Evolutionary conservation across 306 rosid genomes (phyloP).

Genomic region (Rosa lucieae): DNA sequence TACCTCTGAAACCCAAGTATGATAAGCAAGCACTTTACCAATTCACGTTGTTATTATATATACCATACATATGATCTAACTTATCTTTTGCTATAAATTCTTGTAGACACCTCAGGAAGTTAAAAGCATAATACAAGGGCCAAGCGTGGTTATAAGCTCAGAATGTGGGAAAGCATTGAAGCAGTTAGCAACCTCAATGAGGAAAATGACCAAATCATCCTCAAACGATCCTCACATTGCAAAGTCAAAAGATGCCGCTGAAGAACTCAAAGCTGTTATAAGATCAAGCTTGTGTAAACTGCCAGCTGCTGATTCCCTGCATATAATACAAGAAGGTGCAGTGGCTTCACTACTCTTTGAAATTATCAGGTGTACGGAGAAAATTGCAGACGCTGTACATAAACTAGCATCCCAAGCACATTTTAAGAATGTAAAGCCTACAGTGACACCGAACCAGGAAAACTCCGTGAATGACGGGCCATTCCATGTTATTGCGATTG

Average conservation of each 20-base stretch:
- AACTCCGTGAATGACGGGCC: neutral
- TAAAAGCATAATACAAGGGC: constrained; percentile 3
- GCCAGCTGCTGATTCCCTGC: neutral
- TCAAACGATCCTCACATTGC: constrained; percentile 12
- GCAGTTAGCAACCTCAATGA: constrained; percentile 12
- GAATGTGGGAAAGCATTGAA: constrained; percentile 25
- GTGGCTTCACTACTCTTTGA: constrained; percentile 23
- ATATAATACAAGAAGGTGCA: constrained; percentile 17
- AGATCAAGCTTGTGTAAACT: constrained; percentile 4
- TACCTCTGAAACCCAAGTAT: constrained; percentile 23
- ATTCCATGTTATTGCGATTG: constrained; percentile 6
- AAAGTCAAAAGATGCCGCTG: neutral
- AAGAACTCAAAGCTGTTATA: constrained; percentile 17
- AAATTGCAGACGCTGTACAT: constrained; percentile 4
- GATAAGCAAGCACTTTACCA: neutral
- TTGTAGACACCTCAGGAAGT: constrained; percentile 17
- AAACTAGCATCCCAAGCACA: constrained; percentile 15
- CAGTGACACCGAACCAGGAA: constrained; percentile 8
- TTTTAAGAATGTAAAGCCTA: constrained; percentile 19
- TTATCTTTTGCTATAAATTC: neutral
- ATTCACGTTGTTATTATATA: neutral
- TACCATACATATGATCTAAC: neutral
- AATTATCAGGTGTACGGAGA: constrained; percentile 2
- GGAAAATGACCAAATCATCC: constrained; percentile 14
- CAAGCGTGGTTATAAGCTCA: constrained; percentile 15